Conservation (phyloP, 257 asterid species). For the Cinchona pubescens region DNA sequence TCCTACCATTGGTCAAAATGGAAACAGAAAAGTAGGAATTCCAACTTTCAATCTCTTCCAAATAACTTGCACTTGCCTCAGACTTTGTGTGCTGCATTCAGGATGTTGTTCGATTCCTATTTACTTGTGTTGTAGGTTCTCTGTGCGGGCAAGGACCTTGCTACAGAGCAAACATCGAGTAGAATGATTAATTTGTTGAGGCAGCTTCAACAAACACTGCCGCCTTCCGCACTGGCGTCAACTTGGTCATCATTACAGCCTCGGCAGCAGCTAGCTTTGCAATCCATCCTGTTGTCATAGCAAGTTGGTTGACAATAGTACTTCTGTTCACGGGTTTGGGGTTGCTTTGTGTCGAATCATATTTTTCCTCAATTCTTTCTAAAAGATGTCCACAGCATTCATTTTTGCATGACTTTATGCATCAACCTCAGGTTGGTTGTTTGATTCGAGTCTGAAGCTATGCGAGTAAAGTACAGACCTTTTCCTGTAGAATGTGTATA, state of each 20-base stretch:
- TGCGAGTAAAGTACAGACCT: slow-evolving; percentile 16
- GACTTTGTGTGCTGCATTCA: not conserved
- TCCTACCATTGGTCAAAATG: not conserved
- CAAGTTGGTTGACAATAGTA: not conserved
- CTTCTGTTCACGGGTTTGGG: slow-evolving; percentile 4
- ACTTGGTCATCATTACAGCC: slow-evolving; percentile 87
- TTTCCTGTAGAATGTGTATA: slow-evolving; percentile 46
- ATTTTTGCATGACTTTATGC: slow-evolving; percentile 31
- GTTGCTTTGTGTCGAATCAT: slow-evolving; percentile 21
- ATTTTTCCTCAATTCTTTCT: slow-evolving; percentile 31
- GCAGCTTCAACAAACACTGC: slow-evolving; percentile 86
- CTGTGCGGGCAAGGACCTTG: slow-evolving; percentile 83
- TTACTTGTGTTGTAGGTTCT: slow-evolving; percentile 46
- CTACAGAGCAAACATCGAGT: slow-evolving; percentile 71
- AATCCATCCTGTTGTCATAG: slow-evolving; percentile 63
- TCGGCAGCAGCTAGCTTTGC: slow-evolving; percentile 81
- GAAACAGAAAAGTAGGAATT: too few relatives aligned
- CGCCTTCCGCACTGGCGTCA: slow-evolving; percentile 74
- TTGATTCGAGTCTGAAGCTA: slow-evolving; percentile 36
- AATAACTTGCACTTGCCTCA: not conserved
- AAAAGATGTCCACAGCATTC: slow-evolving; percentile 26
- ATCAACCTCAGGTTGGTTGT: slow-evolving; percentile 29
- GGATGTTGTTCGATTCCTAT: not conserved
- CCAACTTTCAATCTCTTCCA: not conserved
- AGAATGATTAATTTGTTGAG: slow-evolving; percentile 77